phyloP scores from a whole-genome alignment of 2,329 filamentous ascomycete genomes.

The Fusarium hostae region DNA sequence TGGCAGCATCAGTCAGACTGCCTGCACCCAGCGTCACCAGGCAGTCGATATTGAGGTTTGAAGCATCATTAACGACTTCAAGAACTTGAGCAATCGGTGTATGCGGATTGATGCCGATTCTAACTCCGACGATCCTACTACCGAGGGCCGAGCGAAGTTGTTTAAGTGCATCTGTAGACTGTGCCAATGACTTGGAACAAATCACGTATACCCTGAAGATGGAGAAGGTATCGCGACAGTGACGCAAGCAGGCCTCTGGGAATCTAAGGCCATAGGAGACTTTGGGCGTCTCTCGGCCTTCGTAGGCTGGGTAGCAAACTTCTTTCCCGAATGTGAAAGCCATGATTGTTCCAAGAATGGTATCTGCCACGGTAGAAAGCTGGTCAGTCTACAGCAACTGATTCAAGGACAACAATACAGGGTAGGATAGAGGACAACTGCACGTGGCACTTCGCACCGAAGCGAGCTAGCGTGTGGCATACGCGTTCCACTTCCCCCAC shows the following conservation, averaged over 20 bases:
- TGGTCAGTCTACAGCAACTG: rapidly evolving
- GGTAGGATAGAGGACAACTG: not conserved
- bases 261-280: conserved; percentile 17
- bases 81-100: conserved; percentile 65
- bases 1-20: conserved; percentile 66
- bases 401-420: not conserved
- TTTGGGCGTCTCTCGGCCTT: conserved; percentile 1
- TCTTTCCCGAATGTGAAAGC: conserved; percentile 11
- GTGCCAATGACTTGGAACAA: conserved; percentile 58
- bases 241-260: conserved; percentile 9
- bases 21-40: conserved; percentile 66
- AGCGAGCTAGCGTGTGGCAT: not conserved
- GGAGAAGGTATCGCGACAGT: not conserved
- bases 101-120: conserved; percentile 64
- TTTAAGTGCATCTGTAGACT: conserved; percentile 58
- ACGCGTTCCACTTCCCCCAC: not conserved
- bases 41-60: conserved; percentile 55
- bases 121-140: conserved; percentile 55
- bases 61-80: conserved; percentile 56
- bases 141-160: conserved; percentile 55
- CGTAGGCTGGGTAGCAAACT: not conserved
- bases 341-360: not conserved
- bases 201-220: not conserved
- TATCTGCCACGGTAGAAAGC: rapidly evolving
- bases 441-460: no score